Conservation (phyloP, 768 basidiomycete genomes). For the Favolaschia claudopus region DNA sequence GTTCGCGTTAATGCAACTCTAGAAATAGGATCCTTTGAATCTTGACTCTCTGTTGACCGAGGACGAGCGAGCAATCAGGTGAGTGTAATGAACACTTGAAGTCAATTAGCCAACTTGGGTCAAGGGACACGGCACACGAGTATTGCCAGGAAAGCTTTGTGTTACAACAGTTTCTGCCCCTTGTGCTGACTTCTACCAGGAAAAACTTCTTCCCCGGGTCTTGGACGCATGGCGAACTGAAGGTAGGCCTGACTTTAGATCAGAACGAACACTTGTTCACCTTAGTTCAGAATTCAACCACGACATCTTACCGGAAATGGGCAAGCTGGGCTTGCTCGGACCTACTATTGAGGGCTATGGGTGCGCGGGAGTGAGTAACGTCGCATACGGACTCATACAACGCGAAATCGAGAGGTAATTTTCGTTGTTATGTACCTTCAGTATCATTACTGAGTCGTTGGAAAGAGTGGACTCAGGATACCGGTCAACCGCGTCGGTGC, state of each 20-base stretch:
- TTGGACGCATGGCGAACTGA: slow-evolving; percentile 89
- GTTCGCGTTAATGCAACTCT: neutral
- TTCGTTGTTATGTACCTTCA: neutral
- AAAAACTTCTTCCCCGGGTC: slow-evolving; percentile 87
- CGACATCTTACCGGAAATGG: slow-evolving; percentile 88
- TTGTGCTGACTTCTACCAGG: slow-evolving; percentile 51
- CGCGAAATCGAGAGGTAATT: slow-evolving; percentile 89
- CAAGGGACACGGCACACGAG: slow-evolving; percentile 77
- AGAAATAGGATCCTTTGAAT: slow-evolving; percentile 78
- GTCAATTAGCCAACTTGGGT: slow-evolving; percentile 2
- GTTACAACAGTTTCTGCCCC: neutral
- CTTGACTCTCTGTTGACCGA: slow-evolving; percentile 84
- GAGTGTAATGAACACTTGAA: slow-evolving; percentile 20
- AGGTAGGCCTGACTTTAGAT: slow-evolving; percentile 50
- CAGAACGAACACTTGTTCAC: neutral
- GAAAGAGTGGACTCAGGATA: slow-evolving; percentile 94
- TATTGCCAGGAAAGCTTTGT: slow-evolving; percentile 74
- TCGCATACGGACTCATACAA: slow-evolving; percentile 94
- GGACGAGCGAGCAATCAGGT: slow-evolving; percentile 92
- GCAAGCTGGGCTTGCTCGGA: slow-evolving; percentile 87
- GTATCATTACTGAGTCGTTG: neutral
- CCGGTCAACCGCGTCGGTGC: slow-evolving; percentile 93
- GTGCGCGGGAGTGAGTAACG: slow-evolving; percentile 90
- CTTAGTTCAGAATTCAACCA: slow-evolving; percentile 71
- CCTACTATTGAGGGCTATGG: slow-evolving; percentile 94